phyloP scores from a whole-genome alignment of 2,329 filamentous ascomycete genomes.

The Aspergillus sp. region DNA sequence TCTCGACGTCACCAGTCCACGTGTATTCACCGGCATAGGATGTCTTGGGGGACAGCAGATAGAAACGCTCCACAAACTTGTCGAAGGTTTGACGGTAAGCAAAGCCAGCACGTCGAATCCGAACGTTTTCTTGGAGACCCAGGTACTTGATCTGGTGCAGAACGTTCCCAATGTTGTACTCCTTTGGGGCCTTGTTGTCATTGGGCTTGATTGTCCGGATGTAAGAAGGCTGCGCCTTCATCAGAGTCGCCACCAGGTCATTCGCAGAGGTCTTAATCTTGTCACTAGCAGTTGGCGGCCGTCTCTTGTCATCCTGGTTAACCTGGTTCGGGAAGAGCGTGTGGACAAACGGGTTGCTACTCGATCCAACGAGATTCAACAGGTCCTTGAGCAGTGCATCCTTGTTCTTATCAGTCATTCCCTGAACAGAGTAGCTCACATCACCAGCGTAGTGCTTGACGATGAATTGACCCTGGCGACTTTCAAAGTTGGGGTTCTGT shows the following conservation, averaged over 20 bases:
- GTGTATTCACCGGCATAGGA: slow-evolving; percentile 97
- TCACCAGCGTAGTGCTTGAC: slow-evolving; percentile 99
- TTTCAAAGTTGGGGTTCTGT: slow-evolving; percentile 79
- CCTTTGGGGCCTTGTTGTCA: slow-evolving; percentile 91
- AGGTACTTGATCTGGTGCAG: slow-evolving; percentile 98
- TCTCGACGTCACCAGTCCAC: slow-evolving; percentile 82
- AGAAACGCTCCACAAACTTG: slow-evolving; percentile 97
- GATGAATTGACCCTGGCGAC: slow-evolving; percentile 91
- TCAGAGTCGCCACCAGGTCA: slow-evolving; percentile 85
- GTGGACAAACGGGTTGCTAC: slow-evolving; percentile 79
- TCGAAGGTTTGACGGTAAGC: slow-evolving; percentile 96
- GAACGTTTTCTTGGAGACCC: slow-evolving; percentile 97
- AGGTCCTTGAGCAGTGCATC: slow-evolving; percentile 93
- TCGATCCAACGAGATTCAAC: slow-evolving; percentile 75
- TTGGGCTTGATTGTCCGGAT: slow-evolving; percentile 99
- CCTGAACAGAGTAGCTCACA: slow-evolving; percentile 86
- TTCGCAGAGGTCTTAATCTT: slow-evolving; percentile 95
- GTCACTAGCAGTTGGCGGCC: slow-evolving; percentile 90
- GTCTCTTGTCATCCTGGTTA: slow-evolving; percentile 89
- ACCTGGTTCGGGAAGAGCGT: slow-evolving; percentile 86
- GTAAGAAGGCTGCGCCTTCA: slow-evolving; percentile 96
- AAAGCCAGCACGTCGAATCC: slow-evolving; percentile 91
- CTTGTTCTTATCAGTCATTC: slow-evolving; percentile 99
- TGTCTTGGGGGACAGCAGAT: slow-evolving; percentile 85
- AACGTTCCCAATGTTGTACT: slow-evolving; percentile 88